Evolutionary conservation across 805 yeast species (phyloP), one percentile per base, ranked within the genome.

Genomic region (Monosporozyma aquatica): DNA sequence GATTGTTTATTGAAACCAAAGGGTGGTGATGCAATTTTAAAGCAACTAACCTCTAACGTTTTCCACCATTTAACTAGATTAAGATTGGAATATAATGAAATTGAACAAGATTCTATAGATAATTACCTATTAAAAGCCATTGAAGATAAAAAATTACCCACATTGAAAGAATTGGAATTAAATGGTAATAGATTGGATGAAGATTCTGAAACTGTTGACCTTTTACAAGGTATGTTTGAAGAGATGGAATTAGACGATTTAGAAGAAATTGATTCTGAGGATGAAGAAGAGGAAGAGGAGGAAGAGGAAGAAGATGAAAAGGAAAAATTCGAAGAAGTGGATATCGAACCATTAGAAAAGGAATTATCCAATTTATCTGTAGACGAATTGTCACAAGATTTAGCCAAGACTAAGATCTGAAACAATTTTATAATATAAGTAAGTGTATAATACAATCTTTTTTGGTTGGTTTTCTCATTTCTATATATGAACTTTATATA

Each of bases 151-250:
- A 73, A 74, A 38, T 66, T 90, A 53, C 82, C 82, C 33, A 67
- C 69, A 17, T 70, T 92, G 59, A 68, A 75, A 56, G 41, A 57
- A 8, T 70, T 92, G 50, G 97, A 92, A 69, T 73, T 92, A 50
- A 90, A 92, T 58, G 99, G 99, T 59, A 92, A 92, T 67, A 71
- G 85, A 59, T 82, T 92, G 55, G 85, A 85, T 40, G 97, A 92
- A 62, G 97, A 90, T 50, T 78, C 85, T 33, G 82, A 78, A 45
- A 68, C 72, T 17, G 62, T 92, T 43, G 83, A 77, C 42, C 63
- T 67, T 41, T 75, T 90, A 49, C 70, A 62, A 38, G 75, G 69
- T 17, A 61, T 79, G 14, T 87, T 90, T 52, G 90, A 82, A 60
- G 68, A 92, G 26, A 95, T 90, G 55, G 98, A 92, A 59, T 71